These are phyloP conservation scores for Vanderwaltozyma tropicalis DNA, from an alignment of 805 yeast genomes.

Conservation along the genomic window DNA sequence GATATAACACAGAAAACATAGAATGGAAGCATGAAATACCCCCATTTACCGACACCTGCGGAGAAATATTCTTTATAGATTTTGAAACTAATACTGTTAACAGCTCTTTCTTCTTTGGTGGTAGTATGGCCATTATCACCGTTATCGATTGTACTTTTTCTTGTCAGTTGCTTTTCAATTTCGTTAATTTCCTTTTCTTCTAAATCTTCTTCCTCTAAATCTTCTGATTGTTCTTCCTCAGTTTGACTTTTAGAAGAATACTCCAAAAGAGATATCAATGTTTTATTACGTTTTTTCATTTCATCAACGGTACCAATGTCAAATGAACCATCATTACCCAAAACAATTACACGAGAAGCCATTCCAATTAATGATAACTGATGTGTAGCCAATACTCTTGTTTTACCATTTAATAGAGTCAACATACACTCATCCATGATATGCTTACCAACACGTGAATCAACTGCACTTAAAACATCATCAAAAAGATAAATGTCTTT, in stretches of 20 bases:
- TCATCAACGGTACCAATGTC: constrained; percentile 53
- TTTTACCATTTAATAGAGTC: constrained; percentile 46
- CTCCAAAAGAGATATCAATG: constrained; percentile 43
- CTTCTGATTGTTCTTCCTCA: constrained; percentile 25
- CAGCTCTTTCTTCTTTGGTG: constrained; percentile 47
- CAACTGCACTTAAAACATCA: constrained; percentile 78
- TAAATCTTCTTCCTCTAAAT: constrained; percentile 14
- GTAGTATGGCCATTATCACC: constrained; percentile 31
- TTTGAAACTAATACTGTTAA: constrained; percentile 38
- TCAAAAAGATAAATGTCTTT: constrained; percentile 61
- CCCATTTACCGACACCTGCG: constrained; percentile 44
- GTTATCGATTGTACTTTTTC: constrained; percentile 9
- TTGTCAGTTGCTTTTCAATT: constrained; percentile 12
- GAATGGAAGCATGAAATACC: constrained; percentile 14
- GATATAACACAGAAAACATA: constrained; percentile 17
- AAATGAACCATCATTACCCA: constrained; percentile 49
- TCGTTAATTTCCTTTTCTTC: constrained; percentile 9
- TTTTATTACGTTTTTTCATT: constrained; percentile 34
- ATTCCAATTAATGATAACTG: constrained; percentile 60
- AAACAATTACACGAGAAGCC: constrained; percentile 61
- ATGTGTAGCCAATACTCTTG: constrained; percentile 76
- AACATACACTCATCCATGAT: constrained; percentile 59
- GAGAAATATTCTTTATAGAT: constrained; percentile 43
- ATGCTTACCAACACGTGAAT: constrained; percentile 76
- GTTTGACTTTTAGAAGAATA: constrained; percentile 30